A percentile compares a stretch with the other conserved stretches of the same genome.
Conservation (phyloP, 176 grass and related monocot genomes). For the Musa schizocarpa region DNA sequence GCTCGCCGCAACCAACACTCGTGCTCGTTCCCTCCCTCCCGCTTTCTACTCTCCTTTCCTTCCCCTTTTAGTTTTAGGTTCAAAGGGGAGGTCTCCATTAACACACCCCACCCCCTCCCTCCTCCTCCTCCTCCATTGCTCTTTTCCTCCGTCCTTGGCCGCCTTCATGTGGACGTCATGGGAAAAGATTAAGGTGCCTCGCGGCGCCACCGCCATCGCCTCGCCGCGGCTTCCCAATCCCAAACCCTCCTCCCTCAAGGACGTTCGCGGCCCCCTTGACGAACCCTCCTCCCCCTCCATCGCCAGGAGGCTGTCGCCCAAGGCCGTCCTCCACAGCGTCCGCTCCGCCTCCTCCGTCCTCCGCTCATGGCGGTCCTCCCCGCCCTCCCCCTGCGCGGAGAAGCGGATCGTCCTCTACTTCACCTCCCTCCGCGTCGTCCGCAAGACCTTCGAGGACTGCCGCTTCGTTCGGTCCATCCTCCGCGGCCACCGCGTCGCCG, state of each 20-base stretch:
- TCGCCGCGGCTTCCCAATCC: neutral
- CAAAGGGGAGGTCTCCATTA: too few species aligned
- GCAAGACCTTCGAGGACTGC: constrained; percentile 64
- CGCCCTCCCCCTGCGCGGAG: neutral
- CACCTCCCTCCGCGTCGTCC: constrained; percentile 77
- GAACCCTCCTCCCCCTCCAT: neutral
- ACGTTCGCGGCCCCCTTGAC: constrained; percentile 16
- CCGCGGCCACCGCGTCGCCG: constrained; percentile 52
- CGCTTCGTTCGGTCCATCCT: constrained; percentile 51
- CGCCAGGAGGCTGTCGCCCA: neutral
- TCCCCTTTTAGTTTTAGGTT: too few species aligned
- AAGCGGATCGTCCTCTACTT: constrained; percentile 65
- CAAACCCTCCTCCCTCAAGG: constrained; percentile 19
- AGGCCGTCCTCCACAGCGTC: constrained; percentile 20
- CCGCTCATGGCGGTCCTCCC: constrained; percentile 26
- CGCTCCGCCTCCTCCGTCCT: constrained; percentile 14
- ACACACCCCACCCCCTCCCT: too few species aligned
- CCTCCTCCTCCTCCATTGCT: too few species aligned
- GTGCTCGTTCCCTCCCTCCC: too few species aligned
- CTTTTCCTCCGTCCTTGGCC: neutral
- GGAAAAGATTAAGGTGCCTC: neutral
- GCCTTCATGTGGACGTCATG: constrained; percentile 30
- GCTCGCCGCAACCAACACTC: too few species aligned
- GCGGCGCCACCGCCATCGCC: neutral
- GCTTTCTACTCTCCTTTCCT: too few species aligned